Base-by-base conservation (phyloP, 108 stramenopile genomes). In the Discostella pseudostelligera region DNA sequence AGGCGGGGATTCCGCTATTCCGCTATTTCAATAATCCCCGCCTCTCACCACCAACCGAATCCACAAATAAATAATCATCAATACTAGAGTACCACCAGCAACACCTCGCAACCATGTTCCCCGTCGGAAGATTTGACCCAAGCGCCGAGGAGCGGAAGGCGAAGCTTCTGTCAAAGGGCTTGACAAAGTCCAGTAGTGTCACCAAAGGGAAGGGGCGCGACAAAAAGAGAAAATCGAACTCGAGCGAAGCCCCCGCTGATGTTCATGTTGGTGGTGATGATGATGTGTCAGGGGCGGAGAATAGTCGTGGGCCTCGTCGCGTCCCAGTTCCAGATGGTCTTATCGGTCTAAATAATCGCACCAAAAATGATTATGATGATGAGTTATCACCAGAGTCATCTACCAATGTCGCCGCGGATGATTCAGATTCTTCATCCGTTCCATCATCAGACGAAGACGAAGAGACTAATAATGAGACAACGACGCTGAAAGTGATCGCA, bases 121-220 rank as follows among this genome's bases (percentile, higher is more conserved):
- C 79, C 49, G 84, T 90, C 13, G 78, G 71, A 62, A 62, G 86
- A 46, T 90, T 74, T 43, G 89, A 90, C 58, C 88, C 88, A 9
- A 61, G 56, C 36, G 78, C 76, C 20, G 80, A 67, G 50, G 79
- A 73, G 28, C 72, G 56, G 39, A 39, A 55, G 32, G 56, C 63
- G n/a, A 50, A 16, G 22, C 35, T 55, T 22, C 20, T 54, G 55
- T 12, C 29, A 50, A 66, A 43, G 36, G 40, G 42, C n/a, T 56
- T 57, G 43, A 76, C 55, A 46, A 78, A 71, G 66, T 11, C 49
- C 54, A 69, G 17, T 29, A 29, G 21, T 32, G 13, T 26, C 8
- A 17, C 39, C 16, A 66, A 39, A 22, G 46, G 28, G 53, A 67
- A 76, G 42, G 64, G 39, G 12, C 37, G 63, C 26, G 50, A 70